Conservation (phyloP, 2,329 filamentous ascomycete species). For the Botrytis pseudocinerea region DNA sequence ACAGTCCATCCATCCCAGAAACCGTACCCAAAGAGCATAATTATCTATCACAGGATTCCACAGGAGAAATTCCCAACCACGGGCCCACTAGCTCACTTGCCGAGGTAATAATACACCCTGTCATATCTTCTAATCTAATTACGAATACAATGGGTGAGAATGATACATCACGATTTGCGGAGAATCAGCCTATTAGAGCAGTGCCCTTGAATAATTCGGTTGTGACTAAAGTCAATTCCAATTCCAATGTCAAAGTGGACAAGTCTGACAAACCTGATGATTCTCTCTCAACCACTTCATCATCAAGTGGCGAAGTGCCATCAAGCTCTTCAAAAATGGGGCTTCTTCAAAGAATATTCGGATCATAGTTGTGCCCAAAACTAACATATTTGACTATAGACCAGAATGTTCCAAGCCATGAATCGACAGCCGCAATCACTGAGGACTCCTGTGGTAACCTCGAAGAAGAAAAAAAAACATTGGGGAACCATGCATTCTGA, state of each 20-base stretch:
- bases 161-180: not conserved
- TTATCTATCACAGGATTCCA: not conserved
- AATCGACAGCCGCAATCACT: slow-evolving; percentile 17
- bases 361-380: slow-evolving; percentile 2
- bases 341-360: not conserved
- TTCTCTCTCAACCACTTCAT: not conserved
- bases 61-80: not conserved
- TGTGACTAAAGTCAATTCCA: not conserved
- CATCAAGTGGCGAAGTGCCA: slow-evolving; percentile 20
- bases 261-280: not conserved
- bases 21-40: not conserved
- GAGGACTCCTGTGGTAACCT: slow-evolving; percentile 2
- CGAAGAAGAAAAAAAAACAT: not conserved
- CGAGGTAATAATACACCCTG: slow-evolving; percentile 12
- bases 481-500: slow-evolving; percentile 7
- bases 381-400: slow-evolving; percentile 22
- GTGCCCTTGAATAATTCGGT: not conserved
- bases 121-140: not conserved
- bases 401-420: slow-evolving; percentile 16
- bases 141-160: not conserved
- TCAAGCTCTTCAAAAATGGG: not conserved
- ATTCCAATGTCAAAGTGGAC: not conserved
- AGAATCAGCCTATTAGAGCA: not conserved
- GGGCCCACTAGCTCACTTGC: not conserved
- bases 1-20: not conserved